Base-by-base conservation (phyloP, 768 basidiomycete genomes). In the Russula lepida region DNA sequence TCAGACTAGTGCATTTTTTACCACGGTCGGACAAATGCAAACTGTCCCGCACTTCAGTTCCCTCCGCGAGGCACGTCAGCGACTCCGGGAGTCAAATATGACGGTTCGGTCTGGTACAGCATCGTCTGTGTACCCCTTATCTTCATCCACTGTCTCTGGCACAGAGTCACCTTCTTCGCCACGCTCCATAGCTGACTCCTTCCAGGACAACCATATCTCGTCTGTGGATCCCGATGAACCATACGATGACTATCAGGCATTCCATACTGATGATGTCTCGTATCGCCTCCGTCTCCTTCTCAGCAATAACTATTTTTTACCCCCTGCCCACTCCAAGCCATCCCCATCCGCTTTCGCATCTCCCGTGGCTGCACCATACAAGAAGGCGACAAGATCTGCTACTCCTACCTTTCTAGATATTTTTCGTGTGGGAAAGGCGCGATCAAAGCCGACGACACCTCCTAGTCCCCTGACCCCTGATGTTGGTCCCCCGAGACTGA, bases 241-340 rank as follows among this genome's bases (percentile, higher is more conserved):
- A 8, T 69, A 72, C 37, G 63, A 65, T 39, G 48, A 62, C 33
- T 64, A 64, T 53, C 56, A 64, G 27, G 59, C 66, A 37, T 72
- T 77, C 61, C 76, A 76, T 67, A 78, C 80, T 23, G 90, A 93
- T 72, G 91, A 93, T 68, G 89, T 92, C 43, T 84, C 89, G 21
- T 89, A 90, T 74, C 86, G 91, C 25, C 81, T 93, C 21, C 86
- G 84, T 43, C 79, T 93, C 56, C 81, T 93, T 43, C 86, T 93
- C 56, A 88, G 86, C 71, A 93, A 93, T 73, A 92, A 79, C 69
- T 93, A 93, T 70, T 93, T 89, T 69, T 83, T 93, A 39, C 91
- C 91, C 4, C 92, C 91, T 11, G 90, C 91, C 0, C 91, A 93
- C 68, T 79, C 84, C 44, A 93, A 93, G 69, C 91, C 91, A 2